Evolutionary conservation across 2,329 filamentous ascomycete genomes (phyloP).

Genomic region (Colletotrichum sp.): DNA sequence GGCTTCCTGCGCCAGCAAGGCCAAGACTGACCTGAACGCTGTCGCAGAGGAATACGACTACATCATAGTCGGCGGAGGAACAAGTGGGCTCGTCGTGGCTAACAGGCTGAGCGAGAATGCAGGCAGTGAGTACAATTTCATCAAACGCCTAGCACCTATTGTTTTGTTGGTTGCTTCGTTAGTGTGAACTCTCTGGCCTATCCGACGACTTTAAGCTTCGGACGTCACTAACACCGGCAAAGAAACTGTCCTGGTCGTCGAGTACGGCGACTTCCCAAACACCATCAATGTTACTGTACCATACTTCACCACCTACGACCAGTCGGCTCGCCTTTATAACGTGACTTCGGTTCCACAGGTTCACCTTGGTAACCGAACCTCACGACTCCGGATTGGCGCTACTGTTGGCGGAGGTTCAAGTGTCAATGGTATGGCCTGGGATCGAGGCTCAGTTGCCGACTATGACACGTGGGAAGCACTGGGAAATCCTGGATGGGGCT

Average conservation of each 20-base stretch:
- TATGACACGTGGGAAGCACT: constrained; percentile 40
- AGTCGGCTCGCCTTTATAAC: constrained; percentile 9
- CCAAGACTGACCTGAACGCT: neutral
- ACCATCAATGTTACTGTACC: constrained; percentile 26
- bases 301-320: constrained; percentile 21
- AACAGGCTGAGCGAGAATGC: constrained; percentile 38
- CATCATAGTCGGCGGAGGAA: constrained; percentile 37
- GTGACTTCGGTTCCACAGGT: constrained; percentile 28
- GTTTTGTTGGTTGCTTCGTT: no score
- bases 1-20: neutral
- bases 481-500: constrained; percentile 41
- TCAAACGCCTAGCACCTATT: neutral
- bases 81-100: constrained; percentile 38
- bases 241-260: constrained; percentile 29
- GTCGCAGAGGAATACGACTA: constrained; percentile 29
- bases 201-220: neutral
- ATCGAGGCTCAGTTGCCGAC: constrained; percentile 28
- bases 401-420: constrained; percentile 32
- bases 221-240: neutral
- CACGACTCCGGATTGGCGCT: constrained; percentile 26
- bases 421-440: constrained; percentile 34
- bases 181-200: neutral
- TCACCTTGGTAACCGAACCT: constrained; percentile 23
- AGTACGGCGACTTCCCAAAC: constrained; percentile 31
- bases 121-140: constrained; percentile 12